Evolutionary conservation across 768 basidiomycete genomes (phyloP).

Genomic region (Brasilioporus rufonigricans): DNA sequence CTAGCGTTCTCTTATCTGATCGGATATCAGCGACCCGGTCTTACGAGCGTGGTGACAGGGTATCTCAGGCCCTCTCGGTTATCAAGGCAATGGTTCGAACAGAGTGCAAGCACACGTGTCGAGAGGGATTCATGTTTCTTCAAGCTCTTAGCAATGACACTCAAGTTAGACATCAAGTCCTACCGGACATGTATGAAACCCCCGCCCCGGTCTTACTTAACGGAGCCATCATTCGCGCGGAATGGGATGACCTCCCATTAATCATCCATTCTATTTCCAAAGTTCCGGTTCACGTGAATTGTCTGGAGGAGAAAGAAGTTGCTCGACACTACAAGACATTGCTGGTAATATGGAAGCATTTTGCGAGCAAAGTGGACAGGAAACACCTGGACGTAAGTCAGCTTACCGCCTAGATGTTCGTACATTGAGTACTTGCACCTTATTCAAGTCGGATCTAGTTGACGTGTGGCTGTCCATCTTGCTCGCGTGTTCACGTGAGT

Average conservation of each 20-base stretch:
- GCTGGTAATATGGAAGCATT: slow-evolving; percentile 37
- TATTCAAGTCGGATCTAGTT: slow-evolving; percentile 38
- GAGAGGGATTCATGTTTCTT: slow-evolving; percentile 37
- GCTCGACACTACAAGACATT: slow-evolving; percentile 38
- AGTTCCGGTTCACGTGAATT: slow-evolving; percentile 28
- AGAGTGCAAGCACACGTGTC: slow-evolving; percentile 22
- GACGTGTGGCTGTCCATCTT: slow-evolving; percentile 56
- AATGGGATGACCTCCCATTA: slow-evolving; percentile 24
- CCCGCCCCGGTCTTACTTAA: slow-evolving; percentile 42
- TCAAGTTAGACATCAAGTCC: slow-evolving; percentile 4
- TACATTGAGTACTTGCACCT: slow-evolving; percentile 3
- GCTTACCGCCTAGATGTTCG: background rate
- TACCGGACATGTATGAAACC: slow-evolving; percentile 13
- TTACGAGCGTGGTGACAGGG: slow-evolving; percentile 17
- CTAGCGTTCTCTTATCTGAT: slow-evolving; percentile 36
- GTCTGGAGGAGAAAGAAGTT: slow-evolving; percentile 40
- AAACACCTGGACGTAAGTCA: slow-evolving; percentile 27
- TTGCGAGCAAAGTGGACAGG: slow-evolving; percentile 20
- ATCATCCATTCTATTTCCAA: slow-evolving; percentile 27
- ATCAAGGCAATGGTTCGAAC: slow-evolving; percentile 38
- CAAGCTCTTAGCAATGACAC: slow-evolving; percentile 32
- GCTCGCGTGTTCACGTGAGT: slow-evolving; percentile 45
- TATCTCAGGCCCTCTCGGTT: slow-evolving; percentile 38
- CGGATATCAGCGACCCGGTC: background rate
- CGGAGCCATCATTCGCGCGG: slow-evolving; percentile 38